phyloP scores from a whole-genome alignment of 495 filamentous ascomycete species.

The Friedmanniomyces simplex region DNA sequence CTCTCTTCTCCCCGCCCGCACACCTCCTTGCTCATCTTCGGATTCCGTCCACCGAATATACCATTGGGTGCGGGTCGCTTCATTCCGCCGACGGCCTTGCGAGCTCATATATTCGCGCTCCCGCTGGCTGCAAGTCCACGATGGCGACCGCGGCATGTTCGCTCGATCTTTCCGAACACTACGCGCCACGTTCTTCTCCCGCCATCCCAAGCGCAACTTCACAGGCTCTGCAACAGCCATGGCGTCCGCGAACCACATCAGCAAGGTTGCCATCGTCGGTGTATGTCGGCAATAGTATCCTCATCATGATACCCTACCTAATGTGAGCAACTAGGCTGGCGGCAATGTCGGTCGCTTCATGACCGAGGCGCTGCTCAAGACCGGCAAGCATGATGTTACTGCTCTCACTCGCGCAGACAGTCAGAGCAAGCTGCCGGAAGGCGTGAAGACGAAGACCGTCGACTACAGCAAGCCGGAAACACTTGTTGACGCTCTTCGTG shows the following conservation, averaged over 20 bases:
- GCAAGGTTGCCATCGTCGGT: constrained; percentile 1
- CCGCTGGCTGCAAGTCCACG: neutral
- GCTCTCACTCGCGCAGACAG: constrained; percentile 42
- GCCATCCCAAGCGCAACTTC: neutral
- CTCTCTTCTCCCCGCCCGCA: no score
- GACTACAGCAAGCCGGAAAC: constrained; percentile 37
- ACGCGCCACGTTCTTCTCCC: neutral
- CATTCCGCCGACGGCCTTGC: neutral
- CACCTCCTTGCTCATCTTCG: no score
- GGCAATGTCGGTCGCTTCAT: constrained; percentile 2
- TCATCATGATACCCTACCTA: neutral
- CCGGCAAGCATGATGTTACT: constrained; percentile 34
- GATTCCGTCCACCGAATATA: neutral
- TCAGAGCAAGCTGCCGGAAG: constrained; percentile 31
- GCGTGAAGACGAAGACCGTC: constrained; percentile 28
- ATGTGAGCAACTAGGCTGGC: neutral
- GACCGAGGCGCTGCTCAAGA: neutral
- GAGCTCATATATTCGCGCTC: neutral
- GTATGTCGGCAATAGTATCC: neutral
- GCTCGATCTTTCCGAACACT: neutral
- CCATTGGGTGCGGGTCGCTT: neutral
- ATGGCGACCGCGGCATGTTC: neutral
- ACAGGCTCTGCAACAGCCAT: neutral
- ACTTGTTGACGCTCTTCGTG: constrained; percentile 37
- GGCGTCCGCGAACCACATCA: constrained; percentile 1